phyloP scores from a whole-genome alignment of 805 yeast species.

The Kazachstania africana region DNA sequence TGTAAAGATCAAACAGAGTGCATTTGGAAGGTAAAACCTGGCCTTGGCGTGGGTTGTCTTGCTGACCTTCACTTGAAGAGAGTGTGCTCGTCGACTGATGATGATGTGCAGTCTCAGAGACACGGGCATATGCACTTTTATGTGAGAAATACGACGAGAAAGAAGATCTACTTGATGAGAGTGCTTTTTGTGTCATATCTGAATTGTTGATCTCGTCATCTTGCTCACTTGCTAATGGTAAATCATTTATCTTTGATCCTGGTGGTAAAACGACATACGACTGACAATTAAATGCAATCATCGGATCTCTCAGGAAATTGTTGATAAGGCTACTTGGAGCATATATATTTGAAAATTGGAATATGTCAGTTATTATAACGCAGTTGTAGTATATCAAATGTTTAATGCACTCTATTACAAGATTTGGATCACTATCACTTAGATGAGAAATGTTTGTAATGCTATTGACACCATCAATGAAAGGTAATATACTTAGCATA shows the following conservation, averaged over 20 bases:
- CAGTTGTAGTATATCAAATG: constrained; percentile 87
- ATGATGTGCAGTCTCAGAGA: constrained; percentile 7
- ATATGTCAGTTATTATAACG: constrained; percentile 70
- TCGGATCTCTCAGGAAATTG: constrained; percentile 48
- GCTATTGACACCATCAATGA: constrained; percentile 80
- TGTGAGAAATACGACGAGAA: constrained; percentile 1
- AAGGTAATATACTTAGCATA: constrained; percentile 76
- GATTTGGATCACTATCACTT: constrained; percentile 66
- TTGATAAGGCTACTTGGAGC: constrained; percentile 78
- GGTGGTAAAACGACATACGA: constrained; percentile 50
- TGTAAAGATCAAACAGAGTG: constrained; percentile 57
- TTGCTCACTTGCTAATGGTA: constrained; percentile 24
- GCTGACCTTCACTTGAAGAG: not conserved
- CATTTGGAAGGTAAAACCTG: constrained; percentile 47
- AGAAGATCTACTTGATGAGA: constrained; percentile 1
- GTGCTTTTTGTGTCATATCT: not conserved
- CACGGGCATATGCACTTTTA: constrained; percentile 11
- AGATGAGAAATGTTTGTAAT: constrained; percentile 63
- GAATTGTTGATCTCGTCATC: constrained; percentile 1
- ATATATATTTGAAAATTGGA: constrained; percentile 79
- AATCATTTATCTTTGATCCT: constrained; percentile 18
- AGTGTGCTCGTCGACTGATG: not conserved
- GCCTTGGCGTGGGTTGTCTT: not conserved
- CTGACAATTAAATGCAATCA: constrained; percentile 74
- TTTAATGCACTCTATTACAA: constrained; percentile 80